phyloP scores from a whole-genome alignment of 805 yeast genomes.

The Yamadazyma paraphyllophila region DNA sequence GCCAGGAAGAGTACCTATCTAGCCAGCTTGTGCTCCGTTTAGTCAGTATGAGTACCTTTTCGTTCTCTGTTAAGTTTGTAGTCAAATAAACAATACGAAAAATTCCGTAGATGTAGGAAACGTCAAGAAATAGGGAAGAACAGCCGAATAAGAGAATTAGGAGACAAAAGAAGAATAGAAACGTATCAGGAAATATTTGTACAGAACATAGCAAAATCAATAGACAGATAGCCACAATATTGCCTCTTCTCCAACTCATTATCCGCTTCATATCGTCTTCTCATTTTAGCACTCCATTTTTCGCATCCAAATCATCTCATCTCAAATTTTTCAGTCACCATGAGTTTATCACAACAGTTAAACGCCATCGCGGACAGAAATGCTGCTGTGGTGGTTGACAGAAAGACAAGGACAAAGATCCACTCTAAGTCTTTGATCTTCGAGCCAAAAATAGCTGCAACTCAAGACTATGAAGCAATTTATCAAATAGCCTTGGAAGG shows the following conservation, averaged over 20 bases:
- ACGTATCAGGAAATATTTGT: no score
- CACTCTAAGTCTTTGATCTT: conserved; percentile 88
- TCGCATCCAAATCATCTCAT: conserved; percentile 5
- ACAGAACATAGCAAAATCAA: no score
- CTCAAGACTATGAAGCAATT: conserved; percentile 87
- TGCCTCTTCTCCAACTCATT: neutral
- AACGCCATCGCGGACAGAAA: conserved; percentile 62
- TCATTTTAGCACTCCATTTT: neutral
- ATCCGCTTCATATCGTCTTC: neutral
- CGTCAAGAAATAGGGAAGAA: no score
- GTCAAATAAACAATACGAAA: no score
- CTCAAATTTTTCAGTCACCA: conserved; percentile 15
- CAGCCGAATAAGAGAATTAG: no score
- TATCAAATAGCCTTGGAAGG: conserved; percentile 73
- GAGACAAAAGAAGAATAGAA: no score
- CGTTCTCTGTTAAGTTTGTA: no score
- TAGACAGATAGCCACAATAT: neutral
- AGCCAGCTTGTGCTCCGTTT: no score
- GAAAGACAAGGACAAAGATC: conserved; percentile 80
- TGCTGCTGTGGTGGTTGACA: conserved; percentile 75
- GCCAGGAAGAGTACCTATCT: no score
- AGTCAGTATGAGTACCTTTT: no score
- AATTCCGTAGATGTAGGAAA: no score
- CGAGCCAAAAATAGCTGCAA: conserved; percentile 84
- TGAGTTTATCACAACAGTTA: conserved; percentile 76